Base-by-base conservation (phyloP, 2,329 filamentous ascomycete species). In the Boeremia lycopersici region DNA sequence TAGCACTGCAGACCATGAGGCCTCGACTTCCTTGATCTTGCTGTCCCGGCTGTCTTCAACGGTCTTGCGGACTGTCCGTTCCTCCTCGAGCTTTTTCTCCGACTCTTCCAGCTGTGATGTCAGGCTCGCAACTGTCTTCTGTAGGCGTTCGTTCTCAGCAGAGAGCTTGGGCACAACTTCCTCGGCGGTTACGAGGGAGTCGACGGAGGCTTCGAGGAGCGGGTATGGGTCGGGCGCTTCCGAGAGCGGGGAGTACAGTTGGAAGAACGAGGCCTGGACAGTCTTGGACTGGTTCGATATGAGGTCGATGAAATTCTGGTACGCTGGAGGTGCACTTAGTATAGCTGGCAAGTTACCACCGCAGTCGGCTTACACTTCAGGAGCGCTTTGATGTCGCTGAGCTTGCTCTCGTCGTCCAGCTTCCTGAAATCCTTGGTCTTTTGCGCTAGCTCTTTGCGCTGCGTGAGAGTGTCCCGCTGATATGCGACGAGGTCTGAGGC, bases 361-460 rank as follows among this genome's bases (percentile, higher is more conserved):
- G 12, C 8, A 13, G 26, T 13, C 33, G 43, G 41, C 66, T 19
- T 73, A 92, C 91, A 88, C 82, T 96, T 97, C 55, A 99, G 78
- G 45, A 99, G 78, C 34, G 86, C 86, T 77, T 98, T 99, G 79
- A 96, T 87, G 75, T 99, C 95, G 5, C 82, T 81, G 48, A 99
- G 78, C 76, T 98, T 99, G 52, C 85, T 86, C 10, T 89, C 80
- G 80, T 99, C 92, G 66, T 98, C 93, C 10, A 96, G 83, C 75
- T 97, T 98, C 57, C 93, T 84, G 67, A 98, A 99, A 68, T 98
- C 93, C 71, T 99, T 99, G 0, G 95, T 99, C 82, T 97, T 98
- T 72, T 97, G 93, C n/a, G 96, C 95, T 17, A 99, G 81, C 57
- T 99, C 96, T 73, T 99, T 99, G 48, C 95, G 85, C 74, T 99